Percentiles rank a stretch among this genome's conserved stretches.
Evolutionary conservation across 2,329 filamentous ascomycete genomes (phyloP).

Genomic region (Bimuria novae-zelandiae): DNA sequence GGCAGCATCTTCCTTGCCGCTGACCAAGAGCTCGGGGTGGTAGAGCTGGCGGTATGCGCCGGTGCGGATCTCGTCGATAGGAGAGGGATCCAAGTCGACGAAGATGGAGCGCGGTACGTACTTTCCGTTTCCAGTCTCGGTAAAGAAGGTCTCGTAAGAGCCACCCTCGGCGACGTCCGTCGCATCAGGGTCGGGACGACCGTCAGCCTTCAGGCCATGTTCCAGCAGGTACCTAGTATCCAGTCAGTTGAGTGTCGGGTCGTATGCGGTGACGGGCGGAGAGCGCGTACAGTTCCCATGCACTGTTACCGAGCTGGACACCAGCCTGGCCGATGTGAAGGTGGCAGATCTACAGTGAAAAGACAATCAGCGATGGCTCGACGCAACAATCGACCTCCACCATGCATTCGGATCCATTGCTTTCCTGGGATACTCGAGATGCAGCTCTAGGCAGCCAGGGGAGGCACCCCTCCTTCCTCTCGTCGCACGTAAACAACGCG

Average conservation of each 20-base stretch:
- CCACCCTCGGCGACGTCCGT: conserved; percentile 65
- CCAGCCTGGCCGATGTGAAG: conserved; percentile 74
- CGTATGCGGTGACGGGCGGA: conserved; percentile 17
- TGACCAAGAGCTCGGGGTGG: conserved; percentile 73
- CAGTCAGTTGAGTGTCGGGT: conserved; percentile 24
- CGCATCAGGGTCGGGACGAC: conserved; percentile 64
- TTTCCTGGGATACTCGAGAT: not conserved
- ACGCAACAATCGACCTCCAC: not conserved
- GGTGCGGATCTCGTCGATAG: conserved; percentile 75
- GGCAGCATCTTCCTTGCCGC: conserved; percentile 76
- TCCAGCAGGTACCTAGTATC: conserved; percentile 69
- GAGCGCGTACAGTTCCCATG: conserved; percentile 73
- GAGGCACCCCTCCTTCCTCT: not conserved
- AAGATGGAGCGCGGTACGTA: conserved; percentile 74
- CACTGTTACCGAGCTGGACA: conserved; percentile 74
- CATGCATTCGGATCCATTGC: not conserved
- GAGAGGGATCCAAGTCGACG: conserved; percentile 73
- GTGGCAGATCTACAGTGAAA: conserved; percentile 61
- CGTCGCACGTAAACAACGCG: not conserved
- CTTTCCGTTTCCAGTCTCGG: conserved; percentile 72
- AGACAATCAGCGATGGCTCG: conserved; percentile 12
- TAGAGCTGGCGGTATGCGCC: conserved; percentile 70
- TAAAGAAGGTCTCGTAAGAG: conserved; percentile 75
- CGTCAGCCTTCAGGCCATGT: conserved; percentile 70
- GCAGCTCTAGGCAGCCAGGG: not conserved